These are phyloP conservation scores for Borealophlyctis nickersoniae DNA, from an alignment of 192 early-diverging fungal species.

Conservation along the genomic window DNA sequence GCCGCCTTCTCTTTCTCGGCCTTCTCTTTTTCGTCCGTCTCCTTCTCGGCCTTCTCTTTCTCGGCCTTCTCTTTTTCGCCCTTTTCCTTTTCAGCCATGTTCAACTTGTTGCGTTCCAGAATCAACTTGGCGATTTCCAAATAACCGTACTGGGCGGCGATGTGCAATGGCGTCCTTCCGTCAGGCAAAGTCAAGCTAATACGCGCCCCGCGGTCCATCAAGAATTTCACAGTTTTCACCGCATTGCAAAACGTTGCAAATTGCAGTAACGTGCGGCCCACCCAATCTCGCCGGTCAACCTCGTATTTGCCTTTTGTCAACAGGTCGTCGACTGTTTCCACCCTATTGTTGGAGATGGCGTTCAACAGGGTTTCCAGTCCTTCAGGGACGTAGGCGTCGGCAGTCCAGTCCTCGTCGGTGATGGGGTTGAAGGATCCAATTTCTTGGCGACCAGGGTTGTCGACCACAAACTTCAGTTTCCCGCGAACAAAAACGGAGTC, in stretches of 20 bases:
- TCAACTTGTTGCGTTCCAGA: constrained; percentile 7
- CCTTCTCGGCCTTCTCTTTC: background rate
- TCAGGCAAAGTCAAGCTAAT: constrained; percentile 25
- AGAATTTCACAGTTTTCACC: constrained; percentile 1
- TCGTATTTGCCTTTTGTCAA: constrained; percentile 1
- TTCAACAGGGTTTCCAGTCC: background rate
- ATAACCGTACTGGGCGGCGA: constrained; percentile 26
- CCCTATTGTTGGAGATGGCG: constrained; percentile 14
- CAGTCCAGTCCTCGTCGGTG: constrained; percentile 31
- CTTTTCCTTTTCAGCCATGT: constrained; percentile 1
- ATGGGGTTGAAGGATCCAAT: constrained; percentile 37
- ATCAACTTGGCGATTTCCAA: constrained; percentile 24
- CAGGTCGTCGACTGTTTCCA: background rate
- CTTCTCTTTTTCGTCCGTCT: background rate
- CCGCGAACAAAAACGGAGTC: constrained; percentile 16
- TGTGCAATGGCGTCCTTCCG: constrained; percentile 21
- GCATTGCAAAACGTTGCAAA: constrained; percentile 23
- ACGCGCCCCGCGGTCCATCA: constrained; percentile 17
- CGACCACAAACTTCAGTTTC: constrained; percentile 21
- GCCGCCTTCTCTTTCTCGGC: constrained; percentile 13
- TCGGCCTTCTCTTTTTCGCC: background rate
- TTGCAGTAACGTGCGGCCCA: constrained; percentile 21
- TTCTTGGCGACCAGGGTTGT: constrained; percentile 32
- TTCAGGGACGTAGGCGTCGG: constrained; percentile 19
- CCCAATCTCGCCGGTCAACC: constrained; percentile 23